phyloP scores from a whole-genome alignment of 1,284 basidiomycete species.

The Apiotrichum siamense region DNA sequence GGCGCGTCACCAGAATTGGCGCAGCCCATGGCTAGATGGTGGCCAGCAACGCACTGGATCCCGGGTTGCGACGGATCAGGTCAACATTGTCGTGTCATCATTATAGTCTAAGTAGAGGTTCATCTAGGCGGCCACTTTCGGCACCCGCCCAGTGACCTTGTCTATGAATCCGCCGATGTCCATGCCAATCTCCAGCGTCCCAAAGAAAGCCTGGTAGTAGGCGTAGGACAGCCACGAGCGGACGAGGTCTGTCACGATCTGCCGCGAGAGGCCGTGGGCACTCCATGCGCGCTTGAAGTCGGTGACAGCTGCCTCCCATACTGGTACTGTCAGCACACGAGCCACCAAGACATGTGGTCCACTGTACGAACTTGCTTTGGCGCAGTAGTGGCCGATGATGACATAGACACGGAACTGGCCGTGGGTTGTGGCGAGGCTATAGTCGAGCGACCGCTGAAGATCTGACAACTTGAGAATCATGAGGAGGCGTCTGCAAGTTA shows the following conservation, averaged over 20 bases:
- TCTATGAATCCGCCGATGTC: conserved; percentile 61
- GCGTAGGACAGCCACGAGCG: conserved; percentile 19
- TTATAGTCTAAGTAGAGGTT: too few relatives aligned
- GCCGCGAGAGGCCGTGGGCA: conserved; percentile 21
- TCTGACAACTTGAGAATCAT: conserved; percentile 53
- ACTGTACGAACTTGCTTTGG: conserved; percentile 39
- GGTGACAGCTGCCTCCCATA: conserved; percentile 68
- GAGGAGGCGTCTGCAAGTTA: conserved; percentile 34
- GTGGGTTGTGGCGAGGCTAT: conserved; percentile 54
- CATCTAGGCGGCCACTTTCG: too few relatives aligned
- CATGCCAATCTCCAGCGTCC: conserved; percentile 50
- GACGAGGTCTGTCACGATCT: conserved; percentile 15
- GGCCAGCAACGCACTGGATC: too few relatives aligned
- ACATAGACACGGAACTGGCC: conserved; percentile 76
- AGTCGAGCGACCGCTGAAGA: conserved; percentile 60
- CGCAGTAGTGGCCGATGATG: conserved; percentile 86
- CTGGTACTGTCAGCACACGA: conserved; percentile 54
- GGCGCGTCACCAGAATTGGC: too few relatives aligned
- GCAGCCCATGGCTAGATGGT: too few relatives aligned
- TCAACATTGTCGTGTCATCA: too few relatives aligned
- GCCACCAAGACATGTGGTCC: too few relatives aligned
- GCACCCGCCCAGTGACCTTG: conserved; percentile 50
- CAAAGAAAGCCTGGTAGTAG: conserved; percentile 34
- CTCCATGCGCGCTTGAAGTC: conserved; percentile 11
- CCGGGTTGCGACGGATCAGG: too few relatives aligned